Base-by-base conservation (phyloP, 2,329 filamentous ascomycete genomes). In the Aspergillus intermedius region DNA sequence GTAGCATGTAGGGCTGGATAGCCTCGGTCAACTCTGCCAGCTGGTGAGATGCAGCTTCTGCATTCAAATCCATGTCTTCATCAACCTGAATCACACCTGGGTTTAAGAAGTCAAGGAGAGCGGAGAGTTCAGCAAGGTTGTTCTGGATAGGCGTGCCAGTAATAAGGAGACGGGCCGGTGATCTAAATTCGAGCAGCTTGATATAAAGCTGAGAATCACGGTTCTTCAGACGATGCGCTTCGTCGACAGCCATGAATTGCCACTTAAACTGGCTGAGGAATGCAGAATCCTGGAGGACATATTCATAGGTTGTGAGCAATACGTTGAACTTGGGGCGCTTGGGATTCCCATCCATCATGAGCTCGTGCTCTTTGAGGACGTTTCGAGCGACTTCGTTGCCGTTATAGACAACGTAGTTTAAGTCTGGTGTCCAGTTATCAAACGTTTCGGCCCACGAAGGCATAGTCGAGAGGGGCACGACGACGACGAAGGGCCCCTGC, bases 381-480 rank as follows among this genome's bases (percentile, higher is more conserved):
- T 78, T 85, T 41, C 94, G 87, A 28, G 93, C 86, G 30, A 86
- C 81, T 65, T 93, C 87, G 47, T 90, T 91, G 45, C 94, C 93
- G 46, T 91, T 88, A 69, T 98, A 98, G 46, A 96, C 88, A 49
- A 98, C 88, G 68, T 96, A 97, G 69, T 98, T 97, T 54, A 97
- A 72, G 64, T 97, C 91, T 0, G 93, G 93, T 2, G 93, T 84
- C 93, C 93, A 98, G 55, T 87, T 78, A 68, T 96, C 93, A 70
- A 98, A 96, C 0, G 93, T 98, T 63, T 98, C 93, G 42, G 89
- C 93, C 93, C 93, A 98, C 2, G 93, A 90, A 5, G 93, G 91
- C 73, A 98, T 95, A 43, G 95, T 95, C 52, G 91, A 97, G 21
- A 98, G 78, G 23, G 93, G 93, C 6, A 95, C 93, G n/a, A 97